Evolutionary conservation across 805 yeast genomes (phyloP), one percentile per base, ranked within the genome.

Genomic region (Ogataea trehaloabstinens): DNA sequence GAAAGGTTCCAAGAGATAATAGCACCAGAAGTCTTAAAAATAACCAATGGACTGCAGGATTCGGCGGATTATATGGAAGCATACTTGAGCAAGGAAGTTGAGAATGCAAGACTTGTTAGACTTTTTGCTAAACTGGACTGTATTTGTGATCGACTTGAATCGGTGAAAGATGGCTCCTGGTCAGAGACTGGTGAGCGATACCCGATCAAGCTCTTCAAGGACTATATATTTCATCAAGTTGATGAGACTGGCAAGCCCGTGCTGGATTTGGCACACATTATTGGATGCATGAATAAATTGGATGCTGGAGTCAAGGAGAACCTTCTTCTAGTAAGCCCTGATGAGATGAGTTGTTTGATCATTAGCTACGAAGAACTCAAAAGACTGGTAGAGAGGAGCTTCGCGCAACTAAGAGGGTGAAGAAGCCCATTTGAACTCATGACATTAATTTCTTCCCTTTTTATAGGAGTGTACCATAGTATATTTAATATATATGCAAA

Each of bases 261-360:
- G 2, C 66, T 88, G 41, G 96, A 93, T 61, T 68, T 93, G 51
- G 81, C 89, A 1, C 88, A 88, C 58, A 90, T 89, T 5, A 66
- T 93, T 44, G 69, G 78, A 35, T 77, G 84, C 52, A 67, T 93
- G 53, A 91, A 91, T 64, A 93, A 91, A 62, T 68, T 93, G 48
- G 99, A 93, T 57, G 95, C 91, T 5, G 98, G 97, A 1, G 73
- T 83, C 24, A 89, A 86, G 36, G 99, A 93, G 62, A 80, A 77
- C 49, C 63, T 93, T 12, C 66, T 90, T 58, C 71, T 93, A 37
- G 87, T 88, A 1, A 82, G 93, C 24, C 76, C 83, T 8, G 96
- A 90, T 59, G 95, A 88, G 56, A 82, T 80, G 67, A 82, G 78
- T 31, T 89, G 97, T 59, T 67, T 93, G 44, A 81, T 93, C 28